phyloP scores from a whole-genome alignment of 1,139 yeast species.

The Nakaseomyces glabratus region DNA sequence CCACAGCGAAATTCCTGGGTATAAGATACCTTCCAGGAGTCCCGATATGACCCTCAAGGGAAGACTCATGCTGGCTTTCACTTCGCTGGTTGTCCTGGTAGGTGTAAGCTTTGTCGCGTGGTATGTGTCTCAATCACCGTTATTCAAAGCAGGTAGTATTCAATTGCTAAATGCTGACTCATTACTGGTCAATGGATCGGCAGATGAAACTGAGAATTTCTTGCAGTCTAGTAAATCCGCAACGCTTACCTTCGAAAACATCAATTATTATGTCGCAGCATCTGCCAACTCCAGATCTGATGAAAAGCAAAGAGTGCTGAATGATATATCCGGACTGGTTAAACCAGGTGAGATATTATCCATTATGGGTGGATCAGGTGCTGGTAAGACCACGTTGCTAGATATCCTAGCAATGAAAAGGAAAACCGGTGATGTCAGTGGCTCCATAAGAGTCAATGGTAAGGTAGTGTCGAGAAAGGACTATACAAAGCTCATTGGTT shows the following conservation, averaged over 20 bases:
- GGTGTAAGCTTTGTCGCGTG: conserved; percentile 35
- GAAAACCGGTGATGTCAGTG: conserved; percentile 62
- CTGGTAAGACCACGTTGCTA: conserved; percentile 88
- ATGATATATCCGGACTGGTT: conserved; percentile 61
- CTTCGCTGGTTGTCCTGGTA: conserved; percentile 31
- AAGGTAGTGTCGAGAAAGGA: conserved; percentile 34
- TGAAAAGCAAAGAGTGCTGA: conserved; percentile 46
- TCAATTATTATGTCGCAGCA: conserved; percentile 47
- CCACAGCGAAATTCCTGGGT: conserved; percentile 88
- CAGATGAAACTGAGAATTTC: conserved; percentile 38
- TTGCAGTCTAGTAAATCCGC: conserved; percentile 60
- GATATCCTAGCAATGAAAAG: conserved; percentile 86
- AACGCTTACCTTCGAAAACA: conserved; percentile 62
- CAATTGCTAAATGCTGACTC: conserved; percentile 31
- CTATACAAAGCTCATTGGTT: conserved; percentile 69
- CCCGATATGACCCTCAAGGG: conserved; percentile 42
- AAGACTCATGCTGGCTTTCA: conserved; percentile 35
- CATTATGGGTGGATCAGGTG: conserved; percentile 98
- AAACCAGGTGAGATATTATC: conserved; percentile 87
- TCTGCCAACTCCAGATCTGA: conserved; percentile 13
- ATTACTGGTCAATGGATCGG: conserved; percentile 5
- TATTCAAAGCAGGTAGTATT: conserved; percentile 37
- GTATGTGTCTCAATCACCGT: conserved; percentile 54
- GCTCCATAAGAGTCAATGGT: conserved; percentile 71
- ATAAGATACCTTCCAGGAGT: conserved; percentile 52